Evolutionary conservation across 78 protist species (phyloP).

Genomic region (Dictyostelium brefeldianum): DNA sequence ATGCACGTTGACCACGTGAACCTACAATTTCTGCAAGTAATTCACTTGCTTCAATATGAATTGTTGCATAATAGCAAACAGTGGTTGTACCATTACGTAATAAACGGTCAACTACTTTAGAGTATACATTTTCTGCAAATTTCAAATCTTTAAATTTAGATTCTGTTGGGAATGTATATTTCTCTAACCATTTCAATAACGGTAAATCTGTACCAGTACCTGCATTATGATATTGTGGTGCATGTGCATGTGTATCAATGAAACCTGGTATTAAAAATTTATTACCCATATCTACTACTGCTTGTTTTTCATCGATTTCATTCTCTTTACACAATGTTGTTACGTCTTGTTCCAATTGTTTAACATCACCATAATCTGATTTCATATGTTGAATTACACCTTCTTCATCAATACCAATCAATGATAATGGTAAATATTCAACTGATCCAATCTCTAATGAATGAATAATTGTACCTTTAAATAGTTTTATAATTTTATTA

Average conservation of each 20-base stretch:
- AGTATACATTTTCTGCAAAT: constrained; percentile 86
- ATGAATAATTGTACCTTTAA: constrained; percentile 80
- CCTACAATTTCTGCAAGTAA: constrained; percentile 41
- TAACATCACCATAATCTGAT: background rate
- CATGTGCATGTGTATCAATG: constrained; percentile 95
- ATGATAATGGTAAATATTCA: constrained; percentile 30
- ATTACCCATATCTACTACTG: constrained; percentile 53
- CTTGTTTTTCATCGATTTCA: background rate
- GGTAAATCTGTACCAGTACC: constrained; percentile 91
- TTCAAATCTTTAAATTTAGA: constrained; percentile 73
- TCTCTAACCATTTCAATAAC: constrained; percentile 93
- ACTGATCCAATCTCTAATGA: constrained; percentile 38
- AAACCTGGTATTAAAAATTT: constrained; percentile 93
- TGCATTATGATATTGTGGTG: constrained; percentile 91
- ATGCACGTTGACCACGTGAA: constrained; percentile 92
- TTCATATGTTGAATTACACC: constrained; percentile 18
- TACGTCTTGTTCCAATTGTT: background rate
- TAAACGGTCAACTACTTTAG: constrained; percentile 74
- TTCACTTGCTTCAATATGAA: constrained; percentile 88
- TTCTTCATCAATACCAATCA: constrained; percentile 46
- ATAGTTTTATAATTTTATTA: constrained; percentile 30
- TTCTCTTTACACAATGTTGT: background rate
- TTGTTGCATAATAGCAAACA: constrained; percentile 89
- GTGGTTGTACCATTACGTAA: constrained; percentile 92
- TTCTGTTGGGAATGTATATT: constrained; percentile 93